phyloP scores from a whole-genome alignment of 192 early-diverging fungal species.

The Dispira simplex region DNA sequence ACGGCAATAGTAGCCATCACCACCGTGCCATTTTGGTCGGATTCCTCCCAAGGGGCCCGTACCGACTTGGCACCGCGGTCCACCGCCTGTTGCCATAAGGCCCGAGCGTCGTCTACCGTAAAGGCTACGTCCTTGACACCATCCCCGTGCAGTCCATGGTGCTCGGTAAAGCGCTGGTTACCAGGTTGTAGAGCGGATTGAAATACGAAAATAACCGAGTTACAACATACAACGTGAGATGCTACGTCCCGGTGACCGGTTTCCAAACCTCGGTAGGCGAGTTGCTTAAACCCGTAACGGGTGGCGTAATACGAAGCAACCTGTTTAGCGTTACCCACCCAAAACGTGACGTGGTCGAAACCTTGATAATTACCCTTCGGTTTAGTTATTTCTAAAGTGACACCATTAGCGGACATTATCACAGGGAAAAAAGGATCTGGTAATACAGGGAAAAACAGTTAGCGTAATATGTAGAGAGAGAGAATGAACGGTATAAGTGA shows the following conservation, averaged over 20 bases:
- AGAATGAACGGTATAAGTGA: too few species aligned
- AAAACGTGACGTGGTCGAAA: slow-evolving; percentile 73
- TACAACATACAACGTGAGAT: slow-evolving; percentile 75
- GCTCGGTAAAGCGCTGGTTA: slow-evolving; percentile 45
- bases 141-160: slow-evolving; percentile 74
- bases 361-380: slow-evolving; percentile 26
- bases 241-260: slow-evolving; percentile 72
- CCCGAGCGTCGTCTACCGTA: slow-evolving; percentile 65
- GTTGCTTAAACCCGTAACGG: slow-evolving; percentile 81
- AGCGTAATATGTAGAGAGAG: too few species aligned
- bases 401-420: background rate
- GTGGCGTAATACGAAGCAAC: slow-evolving; percentile 89
- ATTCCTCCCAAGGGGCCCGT: slow-evolving; percentile 59
- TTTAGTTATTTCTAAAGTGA: background rate
- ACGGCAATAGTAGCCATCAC: slow-evolving; percentile 80
- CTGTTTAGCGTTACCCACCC: slow-evolving; percentile 89
- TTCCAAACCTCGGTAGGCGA: slow-evolving; percentile 93
- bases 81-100: slow-evolving; percentile 69
- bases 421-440: background rate
- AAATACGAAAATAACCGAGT: slow-evolving; percentile 75
- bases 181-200: slow-evolving; percentile 80
- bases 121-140: slow-evolving; percentile 94
- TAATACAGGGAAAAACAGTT: too few species aligned
- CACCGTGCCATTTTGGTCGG: slow-evolving; percentile 76
- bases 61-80: slow-evolving; percentile 72